Conservation (phyloP, 495 filamentous ascomycete genomes). For the Neurospora tetrasperma region DNA sequence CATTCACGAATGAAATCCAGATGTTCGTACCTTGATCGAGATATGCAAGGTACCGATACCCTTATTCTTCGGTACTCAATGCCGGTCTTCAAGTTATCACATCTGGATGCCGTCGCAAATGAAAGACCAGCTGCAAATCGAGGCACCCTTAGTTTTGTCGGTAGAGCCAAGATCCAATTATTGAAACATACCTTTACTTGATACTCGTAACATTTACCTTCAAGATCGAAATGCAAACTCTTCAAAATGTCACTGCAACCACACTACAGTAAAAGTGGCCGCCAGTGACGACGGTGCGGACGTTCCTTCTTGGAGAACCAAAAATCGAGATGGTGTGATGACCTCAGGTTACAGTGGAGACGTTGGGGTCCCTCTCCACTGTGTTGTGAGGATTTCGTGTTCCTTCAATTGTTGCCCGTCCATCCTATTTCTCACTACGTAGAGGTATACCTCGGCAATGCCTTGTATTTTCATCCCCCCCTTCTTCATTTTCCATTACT, state of each 20-base stretch:
- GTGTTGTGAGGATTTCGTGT: neutral
- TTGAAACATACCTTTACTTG: neutral
- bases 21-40: neutral
- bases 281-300: neutral
- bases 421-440: neutral
- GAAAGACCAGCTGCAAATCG: neutral
- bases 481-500: neutral
- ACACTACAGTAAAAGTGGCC: neutral
- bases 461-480: neutral
- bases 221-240: neutral
- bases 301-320: neutral
- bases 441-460: neutral
- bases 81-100: neutral
- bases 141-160: neutral
- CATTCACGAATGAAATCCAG: neutral
- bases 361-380: neutral
- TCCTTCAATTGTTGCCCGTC: neutral
- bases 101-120: too few species aligned
- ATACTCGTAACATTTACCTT: neutral
- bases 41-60: neutral
- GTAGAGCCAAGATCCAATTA: too few species aligned
- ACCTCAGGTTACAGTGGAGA: neutral
- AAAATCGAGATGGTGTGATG: neutral
- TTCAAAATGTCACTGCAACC: neutral
- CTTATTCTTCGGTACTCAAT: neutral